phyloP scores from a whole-genome alignment of 805 yeast genomes.

The Helenozyma baotianmanensis region DNA sequence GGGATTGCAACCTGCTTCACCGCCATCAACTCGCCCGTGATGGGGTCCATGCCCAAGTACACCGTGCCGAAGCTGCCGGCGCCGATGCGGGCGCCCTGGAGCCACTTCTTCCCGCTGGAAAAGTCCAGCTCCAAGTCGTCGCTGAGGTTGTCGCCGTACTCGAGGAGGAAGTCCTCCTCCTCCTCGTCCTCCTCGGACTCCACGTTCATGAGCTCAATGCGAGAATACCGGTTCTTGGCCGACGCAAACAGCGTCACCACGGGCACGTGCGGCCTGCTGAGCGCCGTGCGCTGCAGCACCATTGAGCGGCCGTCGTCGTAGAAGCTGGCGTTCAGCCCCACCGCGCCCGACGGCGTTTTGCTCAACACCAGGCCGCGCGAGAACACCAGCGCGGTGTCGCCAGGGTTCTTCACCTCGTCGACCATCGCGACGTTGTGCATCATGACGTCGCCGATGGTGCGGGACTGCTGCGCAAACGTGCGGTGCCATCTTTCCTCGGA shows the following conservation, averaged over 20 bases:
- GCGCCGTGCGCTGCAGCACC: conserved; percentile 3
- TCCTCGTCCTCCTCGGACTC: conserved; percentile 14
- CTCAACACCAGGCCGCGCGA: no score
- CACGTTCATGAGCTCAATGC: conserved; percentile 34
- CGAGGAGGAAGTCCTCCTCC: conserved; percentile 7
- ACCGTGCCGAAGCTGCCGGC: conserved; percentile 95
- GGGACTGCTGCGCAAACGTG: conserved; percentile 11
- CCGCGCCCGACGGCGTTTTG: conserved; percentile 22
- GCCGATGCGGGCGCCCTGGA: conserved; percentile 89
- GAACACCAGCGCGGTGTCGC: conserved; percentile 25
- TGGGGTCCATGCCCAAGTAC: conserved; percentile 83
- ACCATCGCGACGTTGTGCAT: conserved; percentile 53
- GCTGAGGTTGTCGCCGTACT: conserved; percentile 33
- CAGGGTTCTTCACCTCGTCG: conserved; percentile 37
- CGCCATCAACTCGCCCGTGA: conserved; percentile 95
- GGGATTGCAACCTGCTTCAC: conserved; percentile 88
- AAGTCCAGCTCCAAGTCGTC: conserved; percentile 25
- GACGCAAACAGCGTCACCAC: conserved; percentile 16
- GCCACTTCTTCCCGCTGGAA: conserved; percentile 53
- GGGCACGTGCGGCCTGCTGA: conserved; percentile 9
- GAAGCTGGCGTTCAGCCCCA: conserved; percentile 4
- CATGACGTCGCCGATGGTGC: conserved; percentile 63
- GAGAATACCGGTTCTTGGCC: conserved; percentile 32
- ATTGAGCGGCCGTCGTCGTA: conserved; percentile 6
- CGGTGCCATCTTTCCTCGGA: conserved; percentile 9